A percentile compares a stretch with the other conserved stretches of the same genome.
Conservation (phyloP, 768 basidiomycete genomes). For the Auricularia sp. region DNA sequence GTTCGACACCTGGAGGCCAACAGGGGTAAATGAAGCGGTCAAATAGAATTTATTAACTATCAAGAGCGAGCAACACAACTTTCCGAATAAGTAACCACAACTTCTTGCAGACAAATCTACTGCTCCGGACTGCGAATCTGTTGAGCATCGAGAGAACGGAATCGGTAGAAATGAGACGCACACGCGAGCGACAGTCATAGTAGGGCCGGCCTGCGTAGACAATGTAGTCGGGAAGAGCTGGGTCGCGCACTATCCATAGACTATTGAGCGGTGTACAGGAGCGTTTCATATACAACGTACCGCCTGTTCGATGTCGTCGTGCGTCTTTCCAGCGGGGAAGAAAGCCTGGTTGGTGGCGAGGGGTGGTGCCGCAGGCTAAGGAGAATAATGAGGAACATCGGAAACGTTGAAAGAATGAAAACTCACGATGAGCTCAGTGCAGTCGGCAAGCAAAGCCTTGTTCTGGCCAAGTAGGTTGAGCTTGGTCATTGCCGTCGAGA, state of each 20-base stretch:
- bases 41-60: too few relatives aligned
- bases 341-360: slow-evolving; percentile 1
- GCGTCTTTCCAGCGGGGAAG: slow-evolving; percentile 22
- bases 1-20: too few relatives aligned
- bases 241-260: neutral
- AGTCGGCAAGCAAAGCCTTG: slow-evolving; percentile 15
- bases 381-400: neutral
- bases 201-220: neutral
- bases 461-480: slow-evolving; percentile 22
- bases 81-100: too few relatives aligned
- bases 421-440: slow-evolving; percentile 16
- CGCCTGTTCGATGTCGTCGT: slow-evolving; percentile 19
- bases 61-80: too few relatives aligned
- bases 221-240: neutral
- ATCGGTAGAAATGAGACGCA: neutral
- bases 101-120: neutral
- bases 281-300: neutral
- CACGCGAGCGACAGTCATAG: neutral
- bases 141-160: neutral
- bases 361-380: neutral
- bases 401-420: neutral
- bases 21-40: too few relatives aligned
- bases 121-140: neutral
- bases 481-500: slow-evolving; percentile 26
- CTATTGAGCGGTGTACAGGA: neutral